phyloP scores from a whole-genome alignment of 1,139 yeast genomes.

The Kodamaea alishanica region DNA sequence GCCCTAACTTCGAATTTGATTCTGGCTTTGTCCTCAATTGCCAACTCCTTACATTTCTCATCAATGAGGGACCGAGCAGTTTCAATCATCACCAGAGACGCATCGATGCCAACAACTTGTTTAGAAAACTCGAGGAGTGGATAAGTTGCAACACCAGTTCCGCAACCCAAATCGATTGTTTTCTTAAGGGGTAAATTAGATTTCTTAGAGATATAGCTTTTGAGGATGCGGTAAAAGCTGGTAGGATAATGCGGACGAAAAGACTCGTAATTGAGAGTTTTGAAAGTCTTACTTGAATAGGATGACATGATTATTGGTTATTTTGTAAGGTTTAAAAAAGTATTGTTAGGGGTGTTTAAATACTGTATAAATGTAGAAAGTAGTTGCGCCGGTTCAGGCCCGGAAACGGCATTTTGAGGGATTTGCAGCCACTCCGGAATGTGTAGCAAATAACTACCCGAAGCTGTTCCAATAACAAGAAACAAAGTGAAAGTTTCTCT shows the following conservation, averaged over 20 bases:
- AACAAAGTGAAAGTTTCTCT: too few species aligned
- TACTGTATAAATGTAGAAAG: too few species aligned
- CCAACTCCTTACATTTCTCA: conserved; percentile 23
- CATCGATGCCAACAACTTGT: conserved; percentile 32
- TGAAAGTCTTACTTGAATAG: conserved; percentile 56
- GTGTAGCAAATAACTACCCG: too few species aligned
- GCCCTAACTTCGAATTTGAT: conserved; percentile 34
- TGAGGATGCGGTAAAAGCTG: conserved; percentile 19
- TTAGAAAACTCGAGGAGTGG: conserved; percentile 31
- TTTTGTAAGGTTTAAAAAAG: neutral
- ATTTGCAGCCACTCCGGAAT: too few species aligned
- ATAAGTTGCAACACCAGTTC: conserved; percentile 39
- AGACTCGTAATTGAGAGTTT: conserved; percentile 53
- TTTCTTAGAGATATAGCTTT: conserved; percentile 20
- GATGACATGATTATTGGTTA: conserved; percentile 50
- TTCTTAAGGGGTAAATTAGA: conserved; percentile 17
- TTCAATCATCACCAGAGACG: conserved; percentile 32
- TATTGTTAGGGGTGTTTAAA: neutral
- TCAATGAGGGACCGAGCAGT: conserved; percentile 28
- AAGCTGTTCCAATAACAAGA: too few species aligned
- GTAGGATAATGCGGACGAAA: conserved; percentile 36
- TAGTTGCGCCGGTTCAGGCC: too few species aligned
- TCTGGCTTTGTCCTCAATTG: conserved; percentile 21
- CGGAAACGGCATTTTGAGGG: too few species aligned
- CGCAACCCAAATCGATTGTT: conserved; percentile 39